Percentiles rank a stretch among this genome's conserved stretches.
phyloP scores from a whole-genome alignment of 2,329 filamentous ascomycete genomes.

The Stromatinia cepivora region DNA sequence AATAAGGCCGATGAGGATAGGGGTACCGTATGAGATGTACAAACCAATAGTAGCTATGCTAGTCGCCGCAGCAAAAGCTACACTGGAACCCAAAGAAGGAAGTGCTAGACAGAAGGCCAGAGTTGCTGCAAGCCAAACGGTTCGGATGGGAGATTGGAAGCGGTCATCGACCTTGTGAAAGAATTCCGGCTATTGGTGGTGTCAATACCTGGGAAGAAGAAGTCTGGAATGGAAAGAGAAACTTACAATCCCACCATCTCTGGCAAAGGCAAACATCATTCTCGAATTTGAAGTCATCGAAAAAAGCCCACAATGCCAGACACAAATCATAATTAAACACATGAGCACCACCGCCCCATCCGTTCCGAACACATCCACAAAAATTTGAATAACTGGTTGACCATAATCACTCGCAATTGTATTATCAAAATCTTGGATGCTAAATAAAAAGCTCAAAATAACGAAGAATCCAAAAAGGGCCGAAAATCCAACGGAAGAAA shows the following conservation, averaged over 20 bases:
- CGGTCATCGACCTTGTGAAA: conserved; percentile 54
- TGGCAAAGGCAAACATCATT: conserved; percentile 61
- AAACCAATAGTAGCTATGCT: conserved; percentile 59
- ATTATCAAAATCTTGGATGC: conserved; percentile 55
- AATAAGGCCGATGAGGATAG: conserved; percentile 55
- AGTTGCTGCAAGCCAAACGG: conserved; percentile 56
- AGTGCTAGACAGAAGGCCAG: conserved; percentile 57
- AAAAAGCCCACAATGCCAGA: conserved; percentile 62
- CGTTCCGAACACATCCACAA: conserved; percentile 57
- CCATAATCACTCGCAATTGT: conserved; percentile 49
- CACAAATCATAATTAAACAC: conserved; percentile 56
- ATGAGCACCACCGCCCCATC: conserved; percentile 57
- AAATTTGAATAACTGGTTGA: conserved; percentile 59
- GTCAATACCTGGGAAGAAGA: conserved; percentile 2
- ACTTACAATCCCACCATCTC: conserved; percentile 53
- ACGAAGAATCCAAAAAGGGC: conserved; percentile 60
- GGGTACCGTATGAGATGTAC: conserved; percentile 59
- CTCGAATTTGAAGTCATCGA: conserved; percentile 56
- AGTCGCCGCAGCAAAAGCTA: conserved; percentile 59
- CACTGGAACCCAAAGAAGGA: conserved; percentile 54
- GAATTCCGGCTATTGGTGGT: conserved; percentile 45
- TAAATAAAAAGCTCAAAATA: conserved; percentile 57
- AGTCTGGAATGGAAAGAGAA: neutral
- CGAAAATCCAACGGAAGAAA: conserved; percentile 57
- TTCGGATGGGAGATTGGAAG: conserved; percentile 52